Evolutionary conservation across 2,329 filamentous ascomycete genomes (phyloP).

Genomic region (Claviceps digitariae): DNA sequence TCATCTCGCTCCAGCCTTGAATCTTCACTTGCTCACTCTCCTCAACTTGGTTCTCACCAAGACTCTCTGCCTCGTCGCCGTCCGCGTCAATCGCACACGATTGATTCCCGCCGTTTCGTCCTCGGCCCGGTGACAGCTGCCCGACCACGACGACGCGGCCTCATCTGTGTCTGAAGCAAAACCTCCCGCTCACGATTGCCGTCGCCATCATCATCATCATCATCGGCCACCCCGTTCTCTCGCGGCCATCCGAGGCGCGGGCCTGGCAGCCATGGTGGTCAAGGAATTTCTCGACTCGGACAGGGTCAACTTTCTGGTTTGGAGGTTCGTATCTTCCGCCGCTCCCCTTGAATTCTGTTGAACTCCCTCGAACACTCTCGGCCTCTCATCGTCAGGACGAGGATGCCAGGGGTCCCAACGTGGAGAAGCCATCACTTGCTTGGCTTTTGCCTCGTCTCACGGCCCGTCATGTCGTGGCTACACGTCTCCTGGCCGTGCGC

Average conservation of each 20-base stretch:
- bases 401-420: not conserved
- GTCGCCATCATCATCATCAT: not conserved
- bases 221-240: constrained; percentile 11
- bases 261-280: constrained; percentile 28
- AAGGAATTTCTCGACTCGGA: constrained; percentile 53
- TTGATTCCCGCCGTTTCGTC: not conserved
- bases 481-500: constrained; percentile 1
- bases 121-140: constrained; percentile 1
- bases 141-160: not conserved
- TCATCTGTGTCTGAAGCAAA: not conserved
- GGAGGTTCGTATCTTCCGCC: constrained; percentile 41
- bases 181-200: not conserved
- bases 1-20: constrained; percentile 12
- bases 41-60: constrained; percentile 6
- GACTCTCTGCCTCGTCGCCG: constrained; percentile 4
- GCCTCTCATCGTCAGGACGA: not conserved
- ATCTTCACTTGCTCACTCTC: constrained; percentile 13
- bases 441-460: constrained; percentile 1
- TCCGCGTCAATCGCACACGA: not conserved
- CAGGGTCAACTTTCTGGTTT: constrained; percentile 57
- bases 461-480: constrained; percentile 3
- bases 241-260: constrained; percentile 21
- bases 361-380: not conserved
- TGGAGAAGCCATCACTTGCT: constrained; percentile 1
- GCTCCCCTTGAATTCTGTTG: constrained; percentile 8